phyloP scores from a whole-genome alignment of 345 rosid genomes.

The Lenwebbia sp. region DNA sequence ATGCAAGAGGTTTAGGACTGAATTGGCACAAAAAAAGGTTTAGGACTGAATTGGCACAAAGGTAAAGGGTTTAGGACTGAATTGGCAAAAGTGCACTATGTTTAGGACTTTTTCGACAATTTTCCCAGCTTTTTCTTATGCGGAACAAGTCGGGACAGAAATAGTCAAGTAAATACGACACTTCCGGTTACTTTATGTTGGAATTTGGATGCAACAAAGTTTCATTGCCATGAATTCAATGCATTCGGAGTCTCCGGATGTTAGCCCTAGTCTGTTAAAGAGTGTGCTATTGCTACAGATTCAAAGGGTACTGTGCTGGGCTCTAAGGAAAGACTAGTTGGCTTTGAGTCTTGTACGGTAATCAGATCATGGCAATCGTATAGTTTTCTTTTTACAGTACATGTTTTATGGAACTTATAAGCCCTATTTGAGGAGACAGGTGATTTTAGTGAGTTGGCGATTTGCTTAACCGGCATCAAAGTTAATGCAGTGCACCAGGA shows the following conservation, averaged over 20 bases:
- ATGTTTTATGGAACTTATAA: background rate
- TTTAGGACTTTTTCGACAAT: too few relatives aligned
- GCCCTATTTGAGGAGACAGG: background rate
- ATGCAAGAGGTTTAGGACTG: too few relatives aligned
- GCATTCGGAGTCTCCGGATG: background rate
- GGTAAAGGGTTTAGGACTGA: too few relatives aligned
- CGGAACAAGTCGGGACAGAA: background rate
- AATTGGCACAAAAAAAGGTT: too few relatives aligned
- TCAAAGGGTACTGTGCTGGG: background rate
- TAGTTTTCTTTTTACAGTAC: too few relatives aligned
- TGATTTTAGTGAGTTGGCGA: background rate
- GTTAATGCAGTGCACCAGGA: background rate
- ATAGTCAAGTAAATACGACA: background rate
- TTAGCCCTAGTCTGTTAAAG: background rate
- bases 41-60: too few relatives aligned
- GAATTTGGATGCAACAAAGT: background rate
- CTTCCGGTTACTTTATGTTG: background rate
- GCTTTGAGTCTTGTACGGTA: background rate
- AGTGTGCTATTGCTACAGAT: background rate
- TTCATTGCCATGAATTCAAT: background rate
- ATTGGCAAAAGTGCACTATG: too few relatives aligned
- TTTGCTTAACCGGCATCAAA: background rate
- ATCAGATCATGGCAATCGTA: background rate
- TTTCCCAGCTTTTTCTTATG: background rate
- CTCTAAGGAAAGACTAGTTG: background rate